Evolutionary conservation across 176 grass and related monocot species (phyloP), one percentile per base, ranked within the genome.

Genomic region (Cymbopogon citratus): DNA sequence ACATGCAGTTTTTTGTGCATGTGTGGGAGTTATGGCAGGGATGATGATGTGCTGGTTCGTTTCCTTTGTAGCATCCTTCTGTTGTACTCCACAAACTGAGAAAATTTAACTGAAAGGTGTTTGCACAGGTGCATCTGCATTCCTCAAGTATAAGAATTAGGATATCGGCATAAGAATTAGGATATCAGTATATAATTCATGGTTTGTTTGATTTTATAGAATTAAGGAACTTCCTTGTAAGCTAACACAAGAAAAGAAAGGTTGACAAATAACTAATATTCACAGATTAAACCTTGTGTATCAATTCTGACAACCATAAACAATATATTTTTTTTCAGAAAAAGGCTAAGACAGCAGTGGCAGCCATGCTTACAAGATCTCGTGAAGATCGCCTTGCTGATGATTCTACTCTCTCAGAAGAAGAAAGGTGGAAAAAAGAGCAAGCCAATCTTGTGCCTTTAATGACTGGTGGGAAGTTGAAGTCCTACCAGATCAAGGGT

Each of bases 401-500:
- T 40, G 91, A 99, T 82, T 73, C 82, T 41, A 75, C 69, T 60
- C 78, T 99, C 64, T 87, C 96, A 2, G 96, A 95, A 72, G 84
- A 91, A 70, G 92, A 95, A 59, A 91, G 77, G 71, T 84, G 49
- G 69, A 80, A 82, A 25, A 93, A 90, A 74, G 91, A 99, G 60
- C 96, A 99, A 83, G 74, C 86, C 5, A 87, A 83, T 49, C 87
- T 99, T 77, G 96, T 99, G 61, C 96, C 96, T 38, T 52, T 99
- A 74, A 74, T 99, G 89, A 99, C 96, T 59, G 96, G 96, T 4
- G 96, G 96, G 26, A 85, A 86, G 69, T 85, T 98, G 84, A 98
- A 98, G 74, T 71, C 92, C 29, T 98, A 98, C 80, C 96, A 98
- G 88, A 93, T 95, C 76, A 98, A 95, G 85, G 96, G 96, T 67